Base-by-base conservation (phyloP, 1,284 basidiomycete genomes). In the Microbotryomycetes sp. region DNA sequence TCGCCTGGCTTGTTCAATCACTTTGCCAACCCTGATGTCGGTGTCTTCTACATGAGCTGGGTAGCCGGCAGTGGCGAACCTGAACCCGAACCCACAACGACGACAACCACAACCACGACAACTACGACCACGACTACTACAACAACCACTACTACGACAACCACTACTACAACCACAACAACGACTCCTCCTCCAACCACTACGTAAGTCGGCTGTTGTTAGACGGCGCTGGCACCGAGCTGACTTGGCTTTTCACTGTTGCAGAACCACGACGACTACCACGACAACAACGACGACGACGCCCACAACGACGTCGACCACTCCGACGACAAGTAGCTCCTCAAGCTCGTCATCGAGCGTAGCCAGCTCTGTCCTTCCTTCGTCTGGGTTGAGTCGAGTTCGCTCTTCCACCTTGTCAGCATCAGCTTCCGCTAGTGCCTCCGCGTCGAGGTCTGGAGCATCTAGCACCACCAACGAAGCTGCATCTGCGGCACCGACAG, bases 1-100 rank as follows among this genome's bases (percentile, higher is more conserved):
- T 87, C 87, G 26, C 74, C 76, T 14, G 81, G 84, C 56, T 82
- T 96, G 49, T 96, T 96, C 79, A 54, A 70, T 7, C 73, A 70
- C 71, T 81, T 81, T 67, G 79, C 74, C 2, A 52, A 70, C 26
- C 59, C 70, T 7, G 60, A 54, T 47, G 65, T 64, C 2, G 81
- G 80, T 19, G 70, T 75, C 12, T 65, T 82, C 32, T 68, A 74
- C 54, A 77, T 79, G 29, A 69, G 70, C 14, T 81, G 80, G 81
- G 4, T 30, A 42, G 6, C 30, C 12, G n/a, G 59, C 4, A 54
- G 32, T 29, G 57, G 56, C 23, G 50, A 52, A 7, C 12, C 15
- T 9, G 56, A 54, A 45, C n/a, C n/a, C 9, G 53, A 54, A 15
- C 12, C n/a, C 9, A 54, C 53, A 9, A 54, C 53, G 9, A 6